Evolutionary conservation across 306 rosid species (phyloP).

Genomic region (Trichosanthes cucumerina): DNA sequence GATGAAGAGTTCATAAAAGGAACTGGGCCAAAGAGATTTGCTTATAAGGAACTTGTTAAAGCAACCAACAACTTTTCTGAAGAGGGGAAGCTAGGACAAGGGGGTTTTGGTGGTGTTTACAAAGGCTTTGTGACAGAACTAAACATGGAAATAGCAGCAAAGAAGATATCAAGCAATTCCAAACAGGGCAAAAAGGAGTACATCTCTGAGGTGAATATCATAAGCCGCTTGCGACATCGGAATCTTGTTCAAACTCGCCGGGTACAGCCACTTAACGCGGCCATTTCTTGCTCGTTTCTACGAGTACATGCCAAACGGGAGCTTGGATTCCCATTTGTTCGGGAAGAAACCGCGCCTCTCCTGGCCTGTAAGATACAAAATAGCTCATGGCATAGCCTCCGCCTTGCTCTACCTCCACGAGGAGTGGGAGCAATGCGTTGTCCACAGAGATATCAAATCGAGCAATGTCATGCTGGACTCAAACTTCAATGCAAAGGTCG

Average conservation of each 20-base stretch:
- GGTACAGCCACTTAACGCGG: slow-evolving; percentile 5
- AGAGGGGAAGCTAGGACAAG: slow-evolving; percentile 1
- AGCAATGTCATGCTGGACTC: not conserved
- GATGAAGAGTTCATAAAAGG: slow-evolving; percentile 1
- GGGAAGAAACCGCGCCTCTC: not conserved
- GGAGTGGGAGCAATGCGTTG: slow-evolving; percentile 8
- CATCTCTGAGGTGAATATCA: slow-evolving; percentile 9
- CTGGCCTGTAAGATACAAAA: not conserved
- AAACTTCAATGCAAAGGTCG: slow-evolving; percentile 5
- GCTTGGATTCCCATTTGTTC: not conserved
- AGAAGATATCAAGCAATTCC: slow-evolving; percentile 4
- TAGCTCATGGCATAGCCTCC: not conserved
- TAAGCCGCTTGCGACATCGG: slow-evolving; percentile 5
- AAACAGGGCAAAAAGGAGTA: slow-evolving; percentile 10
- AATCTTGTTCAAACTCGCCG: slow-evolving; percentile 9
- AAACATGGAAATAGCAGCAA: slow-evolving; percentile 1
- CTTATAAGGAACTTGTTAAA: not conserved
- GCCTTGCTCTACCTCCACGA: not conserved
- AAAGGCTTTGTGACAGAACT: not conserved
- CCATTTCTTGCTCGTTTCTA: not conserved
- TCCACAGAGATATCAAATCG: slow-evolving; percentile 5
- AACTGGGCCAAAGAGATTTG: slow-evolving; percentile 10
- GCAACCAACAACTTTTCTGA: not conserved
- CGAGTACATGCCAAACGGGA: not conserved
- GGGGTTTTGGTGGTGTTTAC: slow-evolving; percentile 5